Conservation (phyloP, 1,284 basidiomycete genomes). For the Malassezia psittaci region DNA sequence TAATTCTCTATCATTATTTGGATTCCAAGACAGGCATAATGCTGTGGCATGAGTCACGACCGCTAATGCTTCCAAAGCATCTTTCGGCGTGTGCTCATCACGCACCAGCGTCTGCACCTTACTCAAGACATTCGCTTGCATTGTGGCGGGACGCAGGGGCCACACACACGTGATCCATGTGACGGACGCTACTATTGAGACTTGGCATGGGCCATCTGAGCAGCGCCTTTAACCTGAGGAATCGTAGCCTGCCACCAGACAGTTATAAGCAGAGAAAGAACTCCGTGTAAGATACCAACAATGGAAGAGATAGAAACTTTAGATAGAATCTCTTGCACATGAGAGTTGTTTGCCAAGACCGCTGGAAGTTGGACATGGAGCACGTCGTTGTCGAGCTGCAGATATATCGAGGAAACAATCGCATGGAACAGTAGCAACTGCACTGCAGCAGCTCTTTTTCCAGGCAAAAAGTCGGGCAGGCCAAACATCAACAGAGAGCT, state of each 20-base stretch:
- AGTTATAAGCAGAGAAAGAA: slow-evolving; percentile 21
- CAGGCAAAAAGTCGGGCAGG: slow-evolving; percentile 63
- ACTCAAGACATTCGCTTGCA: background rate
- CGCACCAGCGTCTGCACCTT: background rate
- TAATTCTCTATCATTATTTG: background rate
- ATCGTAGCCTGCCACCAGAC: slow-evolving; percentile 20
- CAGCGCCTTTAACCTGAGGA: slow-evolving; percentile 8
- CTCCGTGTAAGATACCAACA: slow-evolving; percentile 21
- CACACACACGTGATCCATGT: background rate
- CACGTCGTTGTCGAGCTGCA: slow-evolving; percentile 61
- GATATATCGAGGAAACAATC: slow-evolving; percentile 62
- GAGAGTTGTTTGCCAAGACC: background rate
- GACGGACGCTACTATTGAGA: background rate
- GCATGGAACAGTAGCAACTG: slow-evolving; percentile 66
- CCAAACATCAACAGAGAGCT: slow-evolving; percentile 21
- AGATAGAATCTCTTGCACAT: background rate
- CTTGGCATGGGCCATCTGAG: slow-evolving; percentile 8
- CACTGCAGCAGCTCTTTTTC: slow-evolving; percentile 69
- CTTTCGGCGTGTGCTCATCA: background rate
- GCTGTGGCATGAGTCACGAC: background rate
- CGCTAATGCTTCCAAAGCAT: background rate
- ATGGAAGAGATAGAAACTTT: slow-evolving; percentile 8
- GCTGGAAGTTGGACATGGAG: slow-evolving; percentile 63
- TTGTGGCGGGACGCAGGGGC: slow-evolving; percentile 2
- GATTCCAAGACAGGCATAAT: background rate